phyloP scores from a whole-genome alignment of 2,329 filamentous ascomycete genomes.

The Rutstroemia sydowiana region DNA sequence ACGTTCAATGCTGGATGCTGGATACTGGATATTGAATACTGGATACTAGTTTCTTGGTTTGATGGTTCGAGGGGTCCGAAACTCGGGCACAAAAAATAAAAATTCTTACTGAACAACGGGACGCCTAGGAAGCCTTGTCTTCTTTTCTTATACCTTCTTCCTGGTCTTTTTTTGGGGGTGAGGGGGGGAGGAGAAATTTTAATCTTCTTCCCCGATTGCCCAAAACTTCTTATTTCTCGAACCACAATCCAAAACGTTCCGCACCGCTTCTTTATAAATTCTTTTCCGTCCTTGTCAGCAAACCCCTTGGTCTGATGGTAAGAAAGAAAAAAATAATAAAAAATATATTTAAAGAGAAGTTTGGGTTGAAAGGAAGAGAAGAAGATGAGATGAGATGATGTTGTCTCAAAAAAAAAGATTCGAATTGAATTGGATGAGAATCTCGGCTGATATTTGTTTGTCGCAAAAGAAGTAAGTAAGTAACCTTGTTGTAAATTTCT shows the following conservation, averaged over 20 bases:
- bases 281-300: background rate
- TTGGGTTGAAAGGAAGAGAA: background rate
- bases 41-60: no score
- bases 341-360: background rate
- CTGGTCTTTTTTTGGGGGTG: background rate
- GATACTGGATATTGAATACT: no score
- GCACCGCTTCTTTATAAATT: background rate
- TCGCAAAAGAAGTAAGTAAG: no score
- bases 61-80: background rate
- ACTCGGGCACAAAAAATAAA: background rate
- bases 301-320: background rate
- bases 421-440: background rate
- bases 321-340: background rate
- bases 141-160: background rate
- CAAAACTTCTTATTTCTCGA: background rate
- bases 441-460: no score
- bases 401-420: background rate
- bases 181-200: no score
- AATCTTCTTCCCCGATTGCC: background rate
- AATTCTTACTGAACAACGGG: slow-evolving; percentile 1
- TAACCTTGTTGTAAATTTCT: no score
- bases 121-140: slow-evolving; percentile 1
- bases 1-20: background rate
- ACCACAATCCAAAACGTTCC: background rate
- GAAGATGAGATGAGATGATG: background rate